These are phyloP conservation scores for Boletus tomentosulus DNA, from an alignment of 768 basidiomycete genomes.

Conservation along the genomic window DNA sequence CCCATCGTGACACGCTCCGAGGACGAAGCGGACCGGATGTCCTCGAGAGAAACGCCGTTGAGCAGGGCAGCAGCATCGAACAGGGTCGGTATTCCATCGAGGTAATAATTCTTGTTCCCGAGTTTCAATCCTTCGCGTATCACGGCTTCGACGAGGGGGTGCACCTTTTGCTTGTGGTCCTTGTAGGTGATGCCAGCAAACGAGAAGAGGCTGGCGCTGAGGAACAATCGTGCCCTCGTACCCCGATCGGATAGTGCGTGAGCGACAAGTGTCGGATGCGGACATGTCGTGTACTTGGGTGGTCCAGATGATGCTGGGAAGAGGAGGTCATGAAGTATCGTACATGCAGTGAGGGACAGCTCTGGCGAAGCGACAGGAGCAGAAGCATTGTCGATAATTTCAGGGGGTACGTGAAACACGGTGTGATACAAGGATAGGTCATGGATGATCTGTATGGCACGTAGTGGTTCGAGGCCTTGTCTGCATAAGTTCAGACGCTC, in stretches of 20 bases:
- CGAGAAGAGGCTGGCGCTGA: constrained; percentile 75
- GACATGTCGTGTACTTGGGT: constrained; percentile 12
- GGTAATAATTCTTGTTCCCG: constrained; percentile 69
- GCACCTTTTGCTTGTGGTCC: constrained; percentile 60
- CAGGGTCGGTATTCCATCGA: constrained; percentile 69
- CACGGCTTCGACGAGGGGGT: constrained; percentile 60
- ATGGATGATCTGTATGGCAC: constrained; percentile 71
- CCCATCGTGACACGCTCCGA: constrained; percentile 60
- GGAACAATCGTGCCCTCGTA: constrained; percentile 59
- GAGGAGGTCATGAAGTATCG: constrained; percentile 53
- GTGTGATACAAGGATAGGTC: constrained; percentile 65
- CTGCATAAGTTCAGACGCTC: constrained; percentile 1
- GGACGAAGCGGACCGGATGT: constrained; percentile 33
- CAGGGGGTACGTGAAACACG: constrained; percentile 56
- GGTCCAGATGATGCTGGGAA: constrained; percentile 11
- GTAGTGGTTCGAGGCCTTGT: constrained; percentile 69
- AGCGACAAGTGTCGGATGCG: constrained; percentile 40
- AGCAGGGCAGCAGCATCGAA: constrained; percentile 51
- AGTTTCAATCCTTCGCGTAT: constrained; percentile 84
- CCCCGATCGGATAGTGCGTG: constrained; percentile 27
- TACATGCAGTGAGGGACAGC: constrained; percentile 50
- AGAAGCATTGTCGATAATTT: constrained; percentile 44
- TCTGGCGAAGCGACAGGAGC: constrained; percentile 35
- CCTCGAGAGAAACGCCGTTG: constrained; percentile 27
- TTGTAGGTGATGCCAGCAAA: constrained; percentile 54